These are phyloP conservation scores for Solanum hybrid DNA, from an alignment of 305 asterid genomes.

Conservation along the genomic window DNA sequence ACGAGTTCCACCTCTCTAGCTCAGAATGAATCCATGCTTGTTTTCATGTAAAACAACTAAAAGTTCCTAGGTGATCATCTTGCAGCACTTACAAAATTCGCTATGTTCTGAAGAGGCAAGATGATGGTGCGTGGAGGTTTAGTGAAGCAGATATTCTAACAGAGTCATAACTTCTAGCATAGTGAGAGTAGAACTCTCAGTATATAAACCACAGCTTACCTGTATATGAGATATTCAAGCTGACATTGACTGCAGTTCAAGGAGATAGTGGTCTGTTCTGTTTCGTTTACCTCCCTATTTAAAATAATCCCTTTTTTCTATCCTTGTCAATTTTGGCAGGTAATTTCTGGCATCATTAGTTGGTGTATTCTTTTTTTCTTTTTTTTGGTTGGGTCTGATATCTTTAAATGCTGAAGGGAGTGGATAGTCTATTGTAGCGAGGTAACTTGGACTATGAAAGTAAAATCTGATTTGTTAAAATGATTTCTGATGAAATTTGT, in stretches of 20 bases:
- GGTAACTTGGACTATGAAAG: not conserved
- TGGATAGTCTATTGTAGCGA: not conserved
- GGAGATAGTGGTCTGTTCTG: not conserved
- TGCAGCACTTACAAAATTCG: conserved; percentile 86
- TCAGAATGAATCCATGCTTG: not conserved
- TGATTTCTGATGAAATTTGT: not conserved
- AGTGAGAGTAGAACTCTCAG: not conserved
- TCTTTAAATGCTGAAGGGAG: not conserved
- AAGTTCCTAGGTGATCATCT: not conserved
- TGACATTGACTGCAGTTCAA: not conserved
- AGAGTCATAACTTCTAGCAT: conserved; percentile 27
- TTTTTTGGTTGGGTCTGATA: not conserved
- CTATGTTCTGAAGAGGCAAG: conserved; percentile 71
- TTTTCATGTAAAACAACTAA: not conserved
- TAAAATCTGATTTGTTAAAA: not conserved
- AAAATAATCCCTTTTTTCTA: not conserved
- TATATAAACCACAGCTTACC: conserved; percentile 9
- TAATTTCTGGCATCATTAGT: not conserved
- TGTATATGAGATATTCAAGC: conserved; percentile 6
- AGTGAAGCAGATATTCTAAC: conserved; percentile 57
- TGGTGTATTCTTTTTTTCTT: not conserved
- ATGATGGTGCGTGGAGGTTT: conserved; percentile 86
- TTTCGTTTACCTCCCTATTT: not conserved
- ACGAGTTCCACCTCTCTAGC: not conserved
- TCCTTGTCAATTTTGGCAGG: not conserved